Base-by-base conservation (phyloP, 2,329 filamentous ascomycete genomes). In the Curvularia eragrostidis region DNA sequence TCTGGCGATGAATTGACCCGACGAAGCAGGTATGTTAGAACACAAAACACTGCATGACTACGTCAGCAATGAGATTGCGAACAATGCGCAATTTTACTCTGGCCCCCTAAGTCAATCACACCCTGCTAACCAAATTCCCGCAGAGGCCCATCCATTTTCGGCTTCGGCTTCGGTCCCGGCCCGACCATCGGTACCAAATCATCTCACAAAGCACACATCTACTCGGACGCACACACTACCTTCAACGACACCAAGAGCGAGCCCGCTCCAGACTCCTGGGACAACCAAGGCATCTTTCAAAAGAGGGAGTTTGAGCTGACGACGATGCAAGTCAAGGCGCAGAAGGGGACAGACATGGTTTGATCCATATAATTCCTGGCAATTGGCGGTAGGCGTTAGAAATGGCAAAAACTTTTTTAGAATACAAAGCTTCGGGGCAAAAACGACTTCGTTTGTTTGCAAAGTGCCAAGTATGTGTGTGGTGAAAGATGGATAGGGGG, bases 241-340 rank as follows among this genome's bases (percentile, higher is more conserved):
- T 47, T 57, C 30, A 56, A 54, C 32, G 63, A 67, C 7, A 64
- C 21, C 19, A 63, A 54, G 47, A 64, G 34, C 28, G 65, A 68
- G 2, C 39, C 47, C 6, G 28, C 5, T 15, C 19, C 54, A 13
- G 67, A 70, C 26, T 68, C 66, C 2, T 70, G 67, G 67, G 67
- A 69, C 21, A 65, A 56, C 24, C 66, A 67, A 39, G 67, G 67
- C 18, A 70, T 70, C 42, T 69, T 63, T 42, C 64, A 64, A n/a
- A 69, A 66, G 24, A 62, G 55, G 18, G 67, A 70, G 18, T 70
- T 70, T 34, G 67, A 70, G 43, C 34, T 70, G 43, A 69, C 65
- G 8, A 65, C 55, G 1, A 56, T 70, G 48, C 65, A 69, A 44
- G 52, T 56, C 21, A 58, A 55, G 26, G 28, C 47, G 9, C 52